Percentiles rank a stretch among this genome's conserved stretches.
phyloP scores from a whole-genome alignment of 2,329 filamentous ascomycete genomes.

The Colletotrichum graminicola region DNA sequence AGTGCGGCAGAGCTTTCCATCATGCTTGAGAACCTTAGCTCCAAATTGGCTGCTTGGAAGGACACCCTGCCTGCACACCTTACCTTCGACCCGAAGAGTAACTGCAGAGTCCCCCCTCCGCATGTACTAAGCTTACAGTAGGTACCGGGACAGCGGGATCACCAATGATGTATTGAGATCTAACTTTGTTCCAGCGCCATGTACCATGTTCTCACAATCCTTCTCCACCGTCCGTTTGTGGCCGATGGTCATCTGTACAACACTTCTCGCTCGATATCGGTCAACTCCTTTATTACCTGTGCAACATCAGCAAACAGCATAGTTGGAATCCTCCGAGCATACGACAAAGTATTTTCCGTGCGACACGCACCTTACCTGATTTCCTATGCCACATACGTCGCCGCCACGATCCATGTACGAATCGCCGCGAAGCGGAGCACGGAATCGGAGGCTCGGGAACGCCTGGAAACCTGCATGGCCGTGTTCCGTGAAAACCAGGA shows the following conservation, averaged over 20 bases:
- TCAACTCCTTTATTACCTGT: conserved; percentile 60
- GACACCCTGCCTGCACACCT: conserved; percentile 57
- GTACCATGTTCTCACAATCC: conserved; percentile 64
- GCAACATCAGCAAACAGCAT: conserved; percentile 60
- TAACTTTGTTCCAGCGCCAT: conserved; percentile 52
- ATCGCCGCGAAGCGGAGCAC: conserved; percentile 60
- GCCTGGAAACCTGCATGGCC: conserved; percentile 58
- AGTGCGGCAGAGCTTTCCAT: conserved; percentile 51
- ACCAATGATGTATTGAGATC: background rate
- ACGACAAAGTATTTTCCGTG: conserved; percentile 60
- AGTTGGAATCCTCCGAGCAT: conserved; percentile 56
- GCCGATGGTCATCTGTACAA: conserved; percentile 62
- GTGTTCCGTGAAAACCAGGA: conserved; percentile 63
- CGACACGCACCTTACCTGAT: conserved; percentile 64
- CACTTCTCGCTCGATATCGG: conserved; percentile 54
- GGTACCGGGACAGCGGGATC: conserved; percentile 27
- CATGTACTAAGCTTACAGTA: conserved; percentile 59
- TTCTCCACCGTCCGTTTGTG: conserved; percentile 67
- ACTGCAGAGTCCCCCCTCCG: conserved; percentile 53
- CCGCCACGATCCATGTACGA: conserved; percentile 64
- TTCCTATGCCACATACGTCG: conserved; percentile 68
- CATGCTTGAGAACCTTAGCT: conserved; percentile 54
- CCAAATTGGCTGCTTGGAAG: conserved; percentile 58
- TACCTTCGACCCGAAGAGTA: conserved; percentile 50
- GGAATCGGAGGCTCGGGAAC: conserved; percentile 54